Evolutionary conservation across 208 protist genomes (phyloP), one percentile per base, ranked within the genome.

Genomic region (Tritrichomonas musculus): DNA sequence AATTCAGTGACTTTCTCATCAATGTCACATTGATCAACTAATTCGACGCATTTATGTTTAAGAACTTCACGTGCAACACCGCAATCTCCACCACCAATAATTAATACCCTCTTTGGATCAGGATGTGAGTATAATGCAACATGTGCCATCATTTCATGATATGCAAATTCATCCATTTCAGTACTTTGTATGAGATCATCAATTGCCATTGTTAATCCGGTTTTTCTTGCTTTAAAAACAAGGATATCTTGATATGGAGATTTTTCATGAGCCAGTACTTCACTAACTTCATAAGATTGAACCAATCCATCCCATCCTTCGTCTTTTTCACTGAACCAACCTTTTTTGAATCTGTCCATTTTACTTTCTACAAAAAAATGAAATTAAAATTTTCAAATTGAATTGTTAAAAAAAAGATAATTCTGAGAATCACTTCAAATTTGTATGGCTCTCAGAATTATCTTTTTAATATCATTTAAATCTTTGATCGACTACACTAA

Each of bases 71-170:
- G 77, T 65, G 53, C 53, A n/a, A 92, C 53, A 64, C 77, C 77
- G 33, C 11, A 30, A n/a, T 92, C 77, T 39, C 77, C 77, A 64
- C 77, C 77, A 64, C 77, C 77, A 25, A 92, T 92, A 25, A 92
- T 92, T 33, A 92, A n/a, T n/a, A 92, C 77, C 11, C 25, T 5
- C 27, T 92, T 92, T 64, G 77, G 77, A 64, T 92, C 33, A n/a
- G 77, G 77, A 64, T 92, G 77, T n/a, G 22, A 64, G 30, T 33
- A 65, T 25, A 92, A 65, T n/a, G 27, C 50, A 25, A 92, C 27
- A 64, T 92, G 77, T 33, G 22, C 27, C 77, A 92, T 55, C 77
- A 92, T 92, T n/a, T 92, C 77, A 55, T 92, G 77, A 64, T 92
- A 92, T 11, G 77, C 77, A n/a, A 64, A 55, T n/a, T 92, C 77